These are phyloP conservation scores for Monosporascus sp. DNA, from an alignment of 2,329 filamentous ascomycete genomes.

Conservation along the genomic window DNA sequence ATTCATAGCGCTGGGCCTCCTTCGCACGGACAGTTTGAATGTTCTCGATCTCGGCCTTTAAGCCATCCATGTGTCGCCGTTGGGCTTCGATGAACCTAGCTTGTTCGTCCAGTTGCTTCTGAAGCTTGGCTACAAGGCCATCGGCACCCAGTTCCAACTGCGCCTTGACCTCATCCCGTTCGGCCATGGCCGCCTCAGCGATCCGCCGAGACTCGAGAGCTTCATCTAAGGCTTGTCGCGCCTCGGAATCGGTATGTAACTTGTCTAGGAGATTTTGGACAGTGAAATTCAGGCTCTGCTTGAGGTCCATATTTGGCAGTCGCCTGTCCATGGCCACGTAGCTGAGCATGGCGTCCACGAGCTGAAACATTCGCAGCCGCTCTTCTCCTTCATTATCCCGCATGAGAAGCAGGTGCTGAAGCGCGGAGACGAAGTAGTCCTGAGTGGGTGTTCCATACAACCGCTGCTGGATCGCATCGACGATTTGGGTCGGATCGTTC, in stretches of 20 bases:
- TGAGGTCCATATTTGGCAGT: constrained; percentile 93
- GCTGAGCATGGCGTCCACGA: constrained; percentile 97
- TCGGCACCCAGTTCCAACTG: constrained; percentile 88
- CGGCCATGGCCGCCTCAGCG: constrained; percentile 90
- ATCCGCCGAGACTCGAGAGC: constrained; percentile 85
- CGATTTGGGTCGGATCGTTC: constrained; percentile 87
- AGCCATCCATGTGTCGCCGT: constrained; percentile 73
- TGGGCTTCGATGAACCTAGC: constrained; percentile 85
- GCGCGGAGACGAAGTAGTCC: constrained; percentile 91
- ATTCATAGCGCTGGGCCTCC: constrained; percentile 88
- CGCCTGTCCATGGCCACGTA: constrained; percentile 98
- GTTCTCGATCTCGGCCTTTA: constrained; percentile 86
- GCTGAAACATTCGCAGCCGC: constrained; percentile 88
- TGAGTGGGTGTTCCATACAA: constrained; percentile 79
- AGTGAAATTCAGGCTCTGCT: constrained; percentile 95
- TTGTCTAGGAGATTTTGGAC: constrained; percentile 94
- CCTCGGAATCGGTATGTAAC: constrained; percentile 93
- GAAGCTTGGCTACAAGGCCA: constrained; percentile 85
- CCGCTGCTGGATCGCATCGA: constrained; percentile 84
- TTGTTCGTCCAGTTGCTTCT: constrained; percentile 92
- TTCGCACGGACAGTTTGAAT: constrained; percentile 80
- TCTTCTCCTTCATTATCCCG: constrained; percentile 90
- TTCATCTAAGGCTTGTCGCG: constrained; percentile 86
- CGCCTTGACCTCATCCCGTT: constrained; percentile 89
- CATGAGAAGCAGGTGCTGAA: constrained; percentile 92